These are phyloP conservation scores for Metschnikowia baotianmanensis DNA, from an alignment of 805 yeast genomes.

Conservation along the genomic window DNA sequence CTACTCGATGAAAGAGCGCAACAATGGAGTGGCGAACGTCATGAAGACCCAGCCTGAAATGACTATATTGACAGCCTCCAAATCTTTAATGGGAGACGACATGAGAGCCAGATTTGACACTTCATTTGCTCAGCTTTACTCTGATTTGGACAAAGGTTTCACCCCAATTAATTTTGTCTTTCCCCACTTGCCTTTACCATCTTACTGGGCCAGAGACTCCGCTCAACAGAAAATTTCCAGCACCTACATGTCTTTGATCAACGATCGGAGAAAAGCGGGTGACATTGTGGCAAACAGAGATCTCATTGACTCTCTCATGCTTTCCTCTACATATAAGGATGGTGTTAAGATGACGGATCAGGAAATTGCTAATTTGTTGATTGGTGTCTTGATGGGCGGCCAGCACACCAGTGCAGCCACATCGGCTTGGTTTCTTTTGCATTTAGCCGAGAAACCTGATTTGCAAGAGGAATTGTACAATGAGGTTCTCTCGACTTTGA, in stretches of 20 bases:
- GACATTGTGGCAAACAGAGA: constrained; percentile 80
- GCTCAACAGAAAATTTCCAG: constrained; percentile 81
- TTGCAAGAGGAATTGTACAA: constrained; percentile 76
- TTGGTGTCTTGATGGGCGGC: constrained; percentile 98
- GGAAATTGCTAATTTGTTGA: constrained; percentile 88
- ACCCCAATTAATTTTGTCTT: constrained; percentile 94
- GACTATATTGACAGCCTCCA: constrained; percentile 93
- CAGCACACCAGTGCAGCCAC: constrained; percentile 98
- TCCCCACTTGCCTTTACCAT: constrained; percentile 88
- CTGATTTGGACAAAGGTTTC: constrained; percentile 95
- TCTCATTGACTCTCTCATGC: constrained; percentile 83
- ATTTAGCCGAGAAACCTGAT: constrained; percentile 83
- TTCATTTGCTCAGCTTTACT: constrained; percentile 78
- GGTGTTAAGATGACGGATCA: constrained; percentile 93
- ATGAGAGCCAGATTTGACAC: constrained; percentile 80
- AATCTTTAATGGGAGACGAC: constrained; percentile 88
- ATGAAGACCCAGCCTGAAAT: constrained; percentile 89
- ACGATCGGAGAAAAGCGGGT: constrained; percentile 67
- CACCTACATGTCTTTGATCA: constrained; percentile 79
- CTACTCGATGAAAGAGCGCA: constrained; percentile 41
- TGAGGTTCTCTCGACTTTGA: constrained; percentile 67
- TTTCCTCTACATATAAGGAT: constrained; percentile 82
- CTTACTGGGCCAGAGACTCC: constrained; percentile 76
- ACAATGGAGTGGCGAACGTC: constrained; percentile 57
- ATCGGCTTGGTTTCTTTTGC: constrained; percentile 90